These are phyloP conservation scores for Periconia sp. DNA, from an alignment of 2,329 filamentous ascomycete species.

Conservation along the genomic window DNA sequence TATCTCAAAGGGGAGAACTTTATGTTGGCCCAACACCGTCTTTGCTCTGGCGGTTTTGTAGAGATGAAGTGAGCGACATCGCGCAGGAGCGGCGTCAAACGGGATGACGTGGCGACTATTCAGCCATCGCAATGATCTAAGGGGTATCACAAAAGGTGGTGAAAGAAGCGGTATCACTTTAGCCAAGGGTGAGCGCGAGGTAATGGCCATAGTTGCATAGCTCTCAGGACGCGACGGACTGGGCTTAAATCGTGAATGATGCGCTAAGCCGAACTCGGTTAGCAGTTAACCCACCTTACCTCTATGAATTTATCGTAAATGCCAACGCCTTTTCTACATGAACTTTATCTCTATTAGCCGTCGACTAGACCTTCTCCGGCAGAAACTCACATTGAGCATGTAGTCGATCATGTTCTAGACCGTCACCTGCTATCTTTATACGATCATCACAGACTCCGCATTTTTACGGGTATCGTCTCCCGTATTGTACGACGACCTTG, in stretches of 20 bases:
- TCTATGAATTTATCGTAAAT: too few species aligned
- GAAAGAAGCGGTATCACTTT: conserved; percentile 28
- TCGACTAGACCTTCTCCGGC: too few species aligned
- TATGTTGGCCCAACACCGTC: conserved; percentile 33
- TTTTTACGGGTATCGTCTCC: not conserved
- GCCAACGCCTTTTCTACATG: too few species aligned
- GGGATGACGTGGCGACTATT: conserved; percentile 9
- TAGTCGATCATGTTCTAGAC: not conserved
- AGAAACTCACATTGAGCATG: not conserved
- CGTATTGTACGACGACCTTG: too few species aligned
- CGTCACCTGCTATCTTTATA: not conserved
- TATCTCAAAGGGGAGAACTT: conserved; percentile 22
- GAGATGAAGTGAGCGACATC: conserved; percentile 30
- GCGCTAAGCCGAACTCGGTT: too few species aligned
- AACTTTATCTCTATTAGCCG: too few species aligned
- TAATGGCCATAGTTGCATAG: too few species aligned
- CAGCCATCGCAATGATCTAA: conserved; percentile 18
- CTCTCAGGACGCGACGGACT: too few species aligned
- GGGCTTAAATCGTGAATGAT: too few species aligned
- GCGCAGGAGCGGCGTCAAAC: conserved; percentile 8
- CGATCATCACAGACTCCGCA: not conserved
- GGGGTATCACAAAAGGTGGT: conserved; percentile 20
- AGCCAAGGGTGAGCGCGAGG: too few species aligned
- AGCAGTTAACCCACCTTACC: too few species aligned
- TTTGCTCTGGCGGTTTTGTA: conserved; percentile 34